Percentiles rank a stretch among this genome's conserved stretches.
phyloP scores from a whole-genome alignment of 805 yeast species.

The Teunomyces aglyptinius region DNA sequence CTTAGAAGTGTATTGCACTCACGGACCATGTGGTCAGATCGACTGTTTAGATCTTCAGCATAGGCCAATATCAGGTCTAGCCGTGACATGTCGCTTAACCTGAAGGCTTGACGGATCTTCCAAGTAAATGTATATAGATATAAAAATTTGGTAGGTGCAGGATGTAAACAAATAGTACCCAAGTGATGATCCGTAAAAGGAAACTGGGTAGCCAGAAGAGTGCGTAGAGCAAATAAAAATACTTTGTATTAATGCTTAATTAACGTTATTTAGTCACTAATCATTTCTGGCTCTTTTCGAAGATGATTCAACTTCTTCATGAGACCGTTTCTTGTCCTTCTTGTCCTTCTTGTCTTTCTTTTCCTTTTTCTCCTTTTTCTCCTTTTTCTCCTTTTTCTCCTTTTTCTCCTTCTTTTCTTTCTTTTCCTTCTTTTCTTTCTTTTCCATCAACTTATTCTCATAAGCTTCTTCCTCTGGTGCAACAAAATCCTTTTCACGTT shows the following conservation, averaged over 20 bases:
- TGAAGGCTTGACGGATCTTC: neutral
- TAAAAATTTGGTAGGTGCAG: neutral
- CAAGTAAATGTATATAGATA: neutral
- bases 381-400: conserved; percentile 25
- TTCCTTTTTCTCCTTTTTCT: conserved; percentile 13
- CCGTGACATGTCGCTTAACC: conserved; percentile 11
- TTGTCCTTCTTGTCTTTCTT: conserved; percentile 1
- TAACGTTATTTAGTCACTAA: neutral
- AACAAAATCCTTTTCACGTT: conserved; percentile 71
- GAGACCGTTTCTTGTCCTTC: conserved; percentile 3
- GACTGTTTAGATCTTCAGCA: conserved; percentile 30
- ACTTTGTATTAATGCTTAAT: neutral
- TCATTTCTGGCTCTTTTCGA: conserved; percentile 5
- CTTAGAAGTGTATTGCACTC: conserved; percentile 24
- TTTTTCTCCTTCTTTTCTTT: conserved; percentile 23
- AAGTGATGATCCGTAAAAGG: neutral
- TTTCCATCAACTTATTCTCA: conserved; percentile 36
- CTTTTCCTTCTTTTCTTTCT: conserved; percentile 27
- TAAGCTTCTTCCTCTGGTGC: conserved; percentile 80
- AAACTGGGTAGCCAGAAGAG: neutral
- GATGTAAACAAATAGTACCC: conserved; percentile 1
- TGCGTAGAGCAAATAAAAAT: neutral
- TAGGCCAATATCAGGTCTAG: conserved; percentile 30
- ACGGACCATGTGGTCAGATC: conserved; percentile 21
- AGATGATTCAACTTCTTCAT: conserved; percentile 6